Percentiles rank a stretch among this genome's conserved stretches.
Evolutionary conservation across 2,329 filamentous ascomycete species (phyloP).

Genomic region (Emericellopsis atlantica): DNA sequence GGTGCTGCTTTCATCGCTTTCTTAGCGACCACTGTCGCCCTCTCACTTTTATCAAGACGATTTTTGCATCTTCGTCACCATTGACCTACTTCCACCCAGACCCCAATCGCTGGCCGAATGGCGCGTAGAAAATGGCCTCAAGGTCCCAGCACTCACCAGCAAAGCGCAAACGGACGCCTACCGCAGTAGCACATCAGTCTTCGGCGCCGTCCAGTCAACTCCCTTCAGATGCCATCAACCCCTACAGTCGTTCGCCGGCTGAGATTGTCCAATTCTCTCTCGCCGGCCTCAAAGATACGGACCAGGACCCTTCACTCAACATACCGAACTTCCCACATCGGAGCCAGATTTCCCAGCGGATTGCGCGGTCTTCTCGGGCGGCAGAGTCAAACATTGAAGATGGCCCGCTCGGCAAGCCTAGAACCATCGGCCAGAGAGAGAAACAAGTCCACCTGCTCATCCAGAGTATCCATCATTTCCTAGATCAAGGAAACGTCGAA

Average conservation of each 20-base stretch:
- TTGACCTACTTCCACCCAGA: too few relatives aligned
- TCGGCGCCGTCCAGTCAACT: neutral
- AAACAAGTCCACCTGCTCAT: conserved; percentile 55
- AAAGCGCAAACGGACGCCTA: conserved; percentile 1
- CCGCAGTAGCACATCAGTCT: neutral
- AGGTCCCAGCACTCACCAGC: neutral
- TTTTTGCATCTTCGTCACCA: too few relatives aligned
- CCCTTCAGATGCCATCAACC: conserved; percentile 25
- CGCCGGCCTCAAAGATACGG: conserved; percentile 37
- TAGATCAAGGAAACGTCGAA: conserved; percentile 56
- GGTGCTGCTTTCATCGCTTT: too few relatives aligned
- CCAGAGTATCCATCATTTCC: conserved; percentile 57
- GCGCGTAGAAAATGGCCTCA: too few relatives aligned
- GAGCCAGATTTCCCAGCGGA: conserved; percentile 6
- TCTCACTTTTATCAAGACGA: too few relatives aligned
- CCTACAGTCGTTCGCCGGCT: conserved; percentile 37
- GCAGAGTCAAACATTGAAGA: too few relatives aligned
- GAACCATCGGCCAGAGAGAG: conserved; percentile 43
- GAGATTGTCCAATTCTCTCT: conserved; percentile 38
- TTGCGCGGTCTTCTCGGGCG: too few relatives aligned
- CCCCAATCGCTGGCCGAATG: too few relatives aligned
- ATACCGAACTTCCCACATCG: conserved; percentile 39
- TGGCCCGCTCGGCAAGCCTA: too few relatives aligned
- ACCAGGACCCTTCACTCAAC: conserved; percentile 26
- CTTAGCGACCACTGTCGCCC: too few relatives aligned